Evolutionary conservation across 148 eudicot genomes (phyloP).

Genomic region (Chenopodium formosanum): DNA sequence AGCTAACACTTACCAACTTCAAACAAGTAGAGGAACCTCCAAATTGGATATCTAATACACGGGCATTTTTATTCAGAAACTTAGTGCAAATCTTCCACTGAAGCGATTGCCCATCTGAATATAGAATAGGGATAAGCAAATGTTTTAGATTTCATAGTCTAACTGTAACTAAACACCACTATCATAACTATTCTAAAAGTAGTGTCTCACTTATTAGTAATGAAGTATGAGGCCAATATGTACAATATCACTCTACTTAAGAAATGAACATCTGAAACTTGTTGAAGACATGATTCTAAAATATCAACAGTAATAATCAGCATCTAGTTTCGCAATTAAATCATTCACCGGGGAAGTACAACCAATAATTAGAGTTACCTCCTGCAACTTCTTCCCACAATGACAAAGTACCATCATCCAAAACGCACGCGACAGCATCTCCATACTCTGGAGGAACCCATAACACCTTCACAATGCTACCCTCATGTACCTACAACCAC

Average conservation of each 20-base stretch:
- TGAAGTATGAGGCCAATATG: not conserved
- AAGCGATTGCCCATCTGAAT: conserved; percentile 46
- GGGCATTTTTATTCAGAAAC: conserved; percentile 48
- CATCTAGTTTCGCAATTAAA: not conserved
- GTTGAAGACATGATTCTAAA: not conserved
- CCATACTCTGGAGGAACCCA: conserved; percentile 96
- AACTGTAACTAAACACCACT: not conserved
- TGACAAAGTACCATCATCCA: conserved; percentile 69
- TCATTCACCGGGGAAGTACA: not conserved
- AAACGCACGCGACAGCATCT: conserved; percentile 78
- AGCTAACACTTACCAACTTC: conserved; percentile 60
- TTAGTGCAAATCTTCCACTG: conserved; percentile 78
- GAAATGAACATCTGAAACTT: not conserved
- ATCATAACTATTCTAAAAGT: not conserved
- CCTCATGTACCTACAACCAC: conserved; percentile 43
- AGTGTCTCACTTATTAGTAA: not conserved
- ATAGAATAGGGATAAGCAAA: not conserved
- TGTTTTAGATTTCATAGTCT: not conserved
- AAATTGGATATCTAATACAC: conserved; percentile 69
- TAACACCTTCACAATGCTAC: conserved; percentile 62
- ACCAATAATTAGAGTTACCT: conserved; percentile 35
- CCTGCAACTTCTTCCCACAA: conserved; percentile 87
- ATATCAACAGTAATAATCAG: not conserved
- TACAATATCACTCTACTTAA: not conserved
- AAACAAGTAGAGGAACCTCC: conserved; percentile 60